phyloP scores from a whole-genome alignment of 257 asterid genomes.

The Paraleonurus japonicus region DNA sequence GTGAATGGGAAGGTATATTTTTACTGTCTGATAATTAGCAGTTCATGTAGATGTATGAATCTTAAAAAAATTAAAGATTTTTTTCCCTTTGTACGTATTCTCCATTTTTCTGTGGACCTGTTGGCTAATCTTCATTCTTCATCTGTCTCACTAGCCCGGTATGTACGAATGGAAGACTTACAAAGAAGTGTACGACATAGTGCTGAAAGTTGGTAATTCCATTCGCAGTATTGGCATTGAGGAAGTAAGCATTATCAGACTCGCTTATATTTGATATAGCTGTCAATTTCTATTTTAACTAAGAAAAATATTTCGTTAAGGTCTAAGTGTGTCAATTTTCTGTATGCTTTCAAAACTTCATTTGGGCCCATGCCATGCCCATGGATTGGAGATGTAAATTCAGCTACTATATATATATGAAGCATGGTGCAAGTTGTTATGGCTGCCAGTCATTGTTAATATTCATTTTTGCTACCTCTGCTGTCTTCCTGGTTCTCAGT shows the following conservation, averaged over 20 bases:
- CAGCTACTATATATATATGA: conserved; percentile 16
- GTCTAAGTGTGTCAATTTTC: not conserved
- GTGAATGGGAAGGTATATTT: conserved; percentile 73
- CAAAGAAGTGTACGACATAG: conserved; percentile 74
- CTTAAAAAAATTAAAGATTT: not conserved
- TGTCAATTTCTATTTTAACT: conserved; percentile 14
- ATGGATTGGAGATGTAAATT: not conserved
- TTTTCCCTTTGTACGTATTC: not conserved
- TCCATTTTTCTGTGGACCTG: not conserved
- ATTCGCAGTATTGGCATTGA: conserved; percentile 76
- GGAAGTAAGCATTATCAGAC: conserved; percentile 49
- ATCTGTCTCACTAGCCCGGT: conserved; percentile 65
- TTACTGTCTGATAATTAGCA: not conserved
- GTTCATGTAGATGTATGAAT: conserved; percentile 19
- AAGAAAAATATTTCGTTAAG: not conserved
- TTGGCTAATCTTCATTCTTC: conserved; percentile 25
- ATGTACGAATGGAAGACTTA: conserved; percentile 83
- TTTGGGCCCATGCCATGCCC: conserved; percentile 2
- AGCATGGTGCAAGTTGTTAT: conserved; percentile 4
- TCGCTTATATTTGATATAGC: conserved; percentile 5
- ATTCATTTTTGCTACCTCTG: not conserved
- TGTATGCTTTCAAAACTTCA: conserved; percentile 6
- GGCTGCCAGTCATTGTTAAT: conserved; percentile 1
- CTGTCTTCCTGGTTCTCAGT: conserved; percentile 16
- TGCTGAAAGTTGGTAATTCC: conserved; percentile 78